Evolutionary conservation across 2,329 filamentous ascomycete genomes (phyloP), one percentile per base, ranked within the genome.

Genomic region (Remersonia thermophila): DNA sequence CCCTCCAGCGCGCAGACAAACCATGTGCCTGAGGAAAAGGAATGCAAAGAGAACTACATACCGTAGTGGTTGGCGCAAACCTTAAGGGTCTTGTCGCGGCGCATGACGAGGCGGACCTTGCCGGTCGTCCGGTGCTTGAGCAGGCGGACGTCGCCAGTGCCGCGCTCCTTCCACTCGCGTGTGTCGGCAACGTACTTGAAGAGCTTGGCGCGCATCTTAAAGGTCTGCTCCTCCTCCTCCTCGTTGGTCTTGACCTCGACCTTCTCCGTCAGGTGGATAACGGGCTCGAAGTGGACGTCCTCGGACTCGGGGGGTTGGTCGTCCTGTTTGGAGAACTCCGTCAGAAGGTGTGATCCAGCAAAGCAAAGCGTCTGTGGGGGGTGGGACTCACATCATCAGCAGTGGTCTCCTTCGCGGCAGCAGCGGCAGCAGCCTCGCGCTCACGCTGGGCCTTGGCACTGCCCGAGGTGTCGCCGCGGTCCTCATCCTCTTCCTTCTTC

Each of bases 1-100:
- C n/a, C n/a, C n/a, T n/a, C n/a, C n/a, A n/a, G n/a, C n/a, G n/a
- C n/a, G n/a, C n/a, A n/a, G n/a, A n/a, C n/a, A n/a, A n/a, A n/a
- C n/a, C n/a, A n/a, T n/a, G n/a, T n/a, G n/a, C n/a, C n/a, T n/a
- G n/a, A n/a, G n/a, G n/a, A n/a, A n/a, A n/a, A n/a, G n/a, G n/a
- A n/a, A n/a, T n/a, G n/a, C n/a, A 13, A 32, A 8, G 12, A 8
- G 41, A 54, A 36, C 7, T 14, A 67, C 82, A 55, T 79, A 94
- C 87, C 80, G 67, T 98, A 98, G 74, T 98, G 91, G 73, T 98
- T 98, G 59, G 91, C 91, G 80, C 91, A 98, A 65, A 98, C 91
- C 76, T 98, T 98, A 68, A 96, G 78, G 43, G 91, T 98, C 84
- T 96, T 96, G 72, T 98, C 91, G 60, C 91, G 77, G 62, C 91